These are phyloP conservation scores for Acacia pycnantha DNA, from an alignment of 331 rosid genomes.

Conservation along the genomic window DNA sequence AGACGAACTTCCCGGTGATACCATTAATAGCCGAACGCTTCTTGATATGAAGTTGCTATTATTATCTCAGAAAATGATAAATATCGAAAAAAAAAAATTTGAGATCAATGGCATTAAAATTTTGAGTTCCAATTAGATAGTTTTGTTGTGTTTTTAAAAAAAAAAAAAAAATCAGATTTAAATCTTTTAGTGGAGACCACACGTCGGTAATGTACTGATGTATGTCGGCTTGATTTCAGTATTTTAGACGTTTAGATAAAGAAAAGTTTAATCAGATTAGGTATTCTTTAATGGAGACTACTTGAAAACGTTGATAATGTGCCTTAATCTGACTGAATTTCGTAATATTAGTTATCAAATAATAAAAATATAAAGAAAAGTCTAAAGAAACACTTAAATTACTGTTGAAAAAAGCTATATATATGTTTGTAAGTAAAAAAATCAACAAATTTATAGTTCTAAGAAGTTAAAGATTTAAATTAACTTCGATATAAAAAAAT, in stretches of 20 bases:
- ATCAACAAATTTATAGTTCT: neutral
- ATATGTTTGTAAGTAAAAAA: neutral
- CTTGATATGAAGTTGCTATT: neutral
- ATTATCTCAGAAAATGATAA: slow-evolving; percentile 24
- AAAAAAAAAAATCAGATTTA: slow-evolving; percentile 3
- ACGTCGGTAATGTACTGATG: slow-evolving; percentile 35
- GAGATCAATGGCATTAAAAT: neutral
- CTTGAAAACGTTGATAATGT: no score
- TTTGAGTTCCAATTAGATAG: neutral
- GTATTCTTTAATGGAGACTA: neutral
- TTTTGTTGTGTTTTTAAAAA: neutral
- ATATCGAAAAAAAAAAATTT: neutral
- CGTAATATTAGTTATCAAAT: no score
- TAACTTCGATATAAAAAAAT: neutral
- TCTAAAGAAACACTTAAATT: neutral
- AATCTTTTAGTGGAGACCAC: slow-evolving; percentile 35
- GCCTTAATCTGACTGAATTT: neutral
- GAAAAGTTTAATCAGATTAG: neutral
- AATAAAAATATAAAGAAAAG: neutral
- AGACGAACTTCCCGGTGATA: neutral
- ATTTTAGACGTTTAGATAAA: neutral
- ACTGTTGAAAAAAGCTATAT: neutral
- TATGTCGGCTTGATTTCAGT: slow-evolving; percentile 51
- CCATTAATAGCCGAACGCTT: neutral
- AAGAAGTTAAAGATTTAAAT: neutral